Evolutionary conservation across 2,329 filamentous ascomycete species (phyloP), one percentile per base, ranked within the genome.

Genomic region (Teratosphaeria pseudoeucalypti): DNA sequence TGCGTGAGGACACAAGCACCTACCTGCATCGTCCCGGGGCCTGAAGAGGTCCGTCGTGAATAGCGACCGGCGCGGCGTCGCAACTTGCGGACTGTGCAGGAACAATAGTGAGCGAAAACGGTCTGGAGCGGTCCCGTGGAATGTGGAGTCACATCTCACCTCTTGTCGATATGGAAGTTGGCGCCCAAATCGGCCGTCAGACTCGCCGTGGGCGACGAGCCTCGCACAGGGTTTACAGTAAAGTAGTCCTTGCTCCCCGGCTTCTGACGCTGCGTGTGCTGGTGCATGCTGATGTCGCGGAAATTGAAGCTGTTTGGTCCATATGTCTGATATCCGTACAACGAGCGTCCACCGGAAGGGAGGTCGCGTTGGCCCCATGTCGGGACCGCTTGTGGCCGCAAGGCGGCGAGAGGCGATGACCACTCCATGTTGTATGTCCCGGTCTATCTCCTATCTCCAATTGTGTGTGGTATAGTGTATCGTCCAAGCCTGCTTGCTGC

Each of bases 131-230:
- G 32, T 63, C 64, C 29, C 66, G 67, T 67, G 66, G 66, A 71
- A 68, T 69, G 67, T 67, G 78, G 82, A 65, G 67, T 37, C 27
- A 37, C 10, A n/a, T 32, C 27, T 27, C 80, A 96, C 92, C 92
- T 96, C 71, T 88, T 90, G 75, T 96, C 92, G 73, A 97, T 89
- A 72, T 92, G 89, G 73, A 97, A 95, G 79, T 97, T 99, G 73
- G 96, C 91, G 60, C 92, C 96, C 68, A 97, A 82, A 76, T 99
- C 94, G 63, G 91, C 92, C 52, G 92, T 92, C 67, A 99, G 79
- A 71, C 90, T 95, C 57, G 90, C 86, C 39, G 91, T 92, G 6
- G 94, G 94, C 59, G 94, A 99, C 23, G 92, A 95, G 55, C 90
- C 90, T 85, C 69, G 90, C 79, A 62, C 65, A 26, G 87, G 82